Evolutionary conservation across 2,329 filamentous ascomycete species (phyloP), one percentile per base, ranked within the genome.

Genomic region (Monilinia fructicola): DNA sequence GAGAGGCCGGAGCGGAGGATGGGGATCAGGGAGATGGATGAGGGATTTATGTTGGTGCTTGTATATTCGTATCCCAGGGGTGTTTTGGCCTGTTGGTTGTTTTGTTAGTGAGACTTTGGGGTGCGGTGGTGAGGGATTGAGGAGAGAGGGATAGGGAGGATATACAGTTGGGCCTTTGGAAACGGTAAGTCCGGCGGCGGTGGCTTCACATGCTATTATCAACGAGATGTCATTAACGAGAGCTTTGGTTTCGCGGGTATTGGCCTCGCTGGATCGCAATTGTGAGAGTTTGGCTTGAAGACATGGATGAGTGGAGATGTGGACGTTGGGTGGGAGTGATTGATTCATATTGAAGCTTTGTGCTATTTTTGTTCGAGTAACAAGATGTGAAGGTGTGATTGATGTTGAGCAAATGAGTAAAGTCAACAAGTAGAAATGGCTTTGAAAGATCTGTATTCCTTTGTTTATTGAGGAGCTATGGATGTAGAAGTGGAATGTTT

Each of bases 1-100:
- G 87, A 91, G 52, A 97, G 83, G 35, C 94, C 94, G 4, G 92
- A 96, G 68, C 94, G 86, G n/a, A 98, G 85, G 78, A 98, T 96
- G 48, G 94, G 94, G 3, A 98, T 89, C 64, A 98, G 84, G 63
- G 89, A 93, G 72, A 97, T 85, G 59, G 83, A 79, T 0, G 91
- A 89, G 7, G 84, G 78, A 1, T 72, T 68, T 70, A 92, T 83
- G 50, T 82, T 82, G 48, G 86, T 84, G 0, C 86, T 88, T 18
- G 85, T 83, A 80, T 93, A 97, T 69, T 87, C 80, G 77, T 88
- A 92, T 70, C 90, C 91, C 42, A 98, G 84, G 0, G 92, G 90
- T 0, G 92, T 95, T 75, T 85, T 80, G 76, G 89, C 91, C 91
- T 96, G 42, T 35, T 16, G 44, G 9, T 14, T 38, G 10, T n/a